phyloP scores from a whole-genome alignment of 495 filamentous ascomycete genomes.

The Daldinia childiae region DNA sequence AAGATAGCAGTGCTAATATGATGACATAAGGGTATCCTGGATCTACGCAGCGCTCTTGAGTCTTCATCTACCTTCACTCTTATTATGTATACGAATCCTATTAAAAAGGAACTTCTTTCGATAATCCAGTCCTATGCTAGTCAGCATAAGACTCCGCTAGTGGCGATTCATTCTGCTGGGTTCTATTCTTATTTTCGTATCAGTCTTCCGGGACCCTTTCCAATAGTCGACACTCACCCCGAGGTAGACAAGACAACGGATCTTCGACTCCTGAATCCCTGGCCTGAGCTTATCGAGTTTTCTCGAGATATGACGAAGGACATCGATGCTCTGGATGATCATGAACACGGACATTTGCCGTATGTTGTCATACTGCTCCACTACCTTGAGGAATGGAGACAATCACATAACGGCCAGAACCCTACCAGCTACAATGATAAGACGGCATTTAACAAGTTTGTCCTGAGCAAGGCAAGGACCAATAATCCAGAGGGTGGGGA shows the following conservation, averaged over 20 bases:
- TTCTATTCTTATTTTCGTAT: conserved; percentile 88
- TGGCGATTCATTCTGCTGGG: conserved; percentile 86
- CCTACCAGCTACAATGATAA: conserved; percentile 88
- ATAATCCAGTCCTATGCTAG: conserved; percentile 66
- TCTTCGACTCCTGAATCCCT: conserved; percentile 84
- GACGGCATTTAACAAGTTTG: conserved; percentile 76
- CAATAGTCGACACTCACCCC: conserved; percentile 97
- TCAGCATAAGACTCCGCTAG: conserved; percentile 72
- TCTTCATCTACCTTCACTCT: conserved; percentile 70
- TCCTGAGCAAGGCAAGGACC: conserved; percentile 71
- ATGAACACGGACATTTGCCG: conserved; percentile 92
- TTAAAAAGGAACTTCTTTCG: conserved; percentile 65
- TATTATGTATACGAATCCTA: conserved; percentile 78
- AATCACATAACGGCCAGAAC: conserved; percentile 69
- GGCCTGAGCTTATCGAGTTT: conserved; percentile 80
- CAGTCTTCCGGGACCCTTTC: conserved; percentile 77
- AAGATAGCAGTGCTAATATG: conserved; percentile 30
- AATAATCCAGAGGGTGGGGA: conserved; percentile 87
- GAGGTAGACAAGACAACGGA: conserved; percentile 87
- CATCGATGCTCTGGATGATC: conserved; percentile 75
- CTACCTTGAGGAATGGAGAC: conserved; percentile 87
- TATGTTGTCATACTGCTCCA: conserved; percentile 86
- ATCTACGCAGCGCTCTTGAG: conserved; percentile 45
- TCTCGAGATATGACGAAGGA: conserved; percentile 68
- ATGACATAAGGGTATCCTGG: conserved; percentile 35